Base-by-base conservation (phyloP, 208 protist species). In the Kentomonas sorsogonicus region DNA sequence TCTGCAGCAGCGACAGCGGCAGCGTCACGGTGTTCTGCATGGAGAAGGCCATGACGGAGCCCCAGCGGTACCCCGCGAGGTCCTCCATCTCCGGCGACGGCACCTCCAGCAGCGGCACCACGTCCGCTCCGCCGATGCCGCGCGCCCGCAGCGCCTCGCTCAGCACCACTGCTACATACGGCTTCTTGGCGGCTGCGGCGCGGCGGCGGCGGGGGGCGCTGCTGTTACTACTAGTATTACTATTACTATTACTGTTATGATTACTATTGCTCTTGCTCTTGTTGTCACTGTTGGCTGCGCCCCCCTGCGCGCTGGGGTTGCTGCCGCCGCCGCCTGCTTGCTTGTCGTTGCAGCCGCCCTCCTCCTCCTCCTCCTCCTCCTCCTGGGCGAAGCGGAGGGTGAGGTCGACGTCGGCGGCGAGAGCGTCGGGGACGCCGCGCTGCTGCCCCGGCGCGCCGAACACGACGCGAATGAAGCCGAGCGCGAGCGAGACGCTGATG, bases 11-110 rank as follows among this genome's bases (percentile, higher is more conserved):
- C 1, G 83, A 86, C 23, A 93, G 72, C 13, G 83, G 86, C 34
- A 89, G 67, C 29, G 86, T 87, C 3, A 93, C 72, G 47, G 68
- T 77, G 67, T 93, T 93, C 56, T 81, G 80, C 34, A 86, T 72
- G 26, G 74, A 78, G 63, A 70, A 86, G 53, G 69, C 83, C 10
- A 91, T 34, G 48, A 63, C 62, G 23, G 66, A 65, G 13, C 66
- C 80, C 69, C 74, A 88, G 39, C 48, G 34, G 60, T 89, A 88
- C 23, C 78, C 77, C 2, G 72, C 77, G 43, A 70, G 69, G 34
- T 83, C 66, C 63, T 93, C 82, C 39, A 74, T 68, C 55, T 72
- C 70, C 30, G 71, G 57, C 31, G 57, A 55, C 1, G 85, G 81
- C 9, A 70, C 60, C 25, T 76, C 72, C 22, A 92, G 46, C 5